Percentiles rank a stretch among this genome's conserved stretches.
Evolutionary conservation across 805 yeast species (phyloP).

Genomic region (Kuraishia molischiana): DNA sequence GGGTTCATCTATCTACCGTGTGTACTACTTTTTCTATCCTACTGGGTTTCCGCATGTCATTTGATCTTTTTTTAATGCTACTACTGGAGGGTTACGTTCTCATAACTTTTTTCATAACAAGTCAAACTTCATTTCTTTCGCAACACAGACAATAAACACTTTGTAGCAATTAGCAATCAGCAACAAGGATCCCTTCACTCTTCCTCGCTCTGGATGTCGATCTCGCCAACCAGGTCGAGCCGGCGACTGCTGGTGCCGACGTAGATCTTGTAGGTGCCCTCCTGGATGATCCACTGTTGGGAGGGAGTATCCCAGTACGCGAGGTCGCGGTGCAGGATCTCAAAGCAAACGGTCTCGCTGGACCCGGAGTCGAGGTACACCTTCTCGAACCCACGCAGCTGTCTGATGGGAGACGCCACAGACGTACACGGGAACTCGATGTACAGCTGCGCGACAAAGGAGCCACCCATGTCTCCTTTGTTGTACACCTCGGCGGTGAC

Average conservation of each 20-base stretch:
- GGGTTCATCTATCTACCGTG: too few relatives aligned
- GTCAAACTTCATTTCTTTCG: too few relatives aligned
- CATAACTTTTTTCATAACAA: too few relatives aligned
- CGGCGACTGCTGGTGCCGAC: slow-evolving; percentile 17
- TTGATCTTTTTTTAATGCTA: too few relatives aligned
- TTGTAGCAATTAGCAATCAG: too few relatives aligned
- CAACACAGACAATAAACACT: too few relatives aligned
- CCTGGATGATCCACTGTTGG: slow-evolving; percentile 36
- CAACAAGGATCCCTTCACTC: background rate
- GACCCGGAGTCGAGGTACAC: slow-evolving; percentile 25
- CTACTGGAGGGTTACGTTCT: too few relatives aligned
- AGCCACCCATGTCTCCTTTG: slow-evolving; percentile 27
- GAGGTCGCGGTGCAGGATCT: slow-evolving; percentile 30
- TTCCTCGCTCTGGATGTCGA: slow-evolving; percentile 1
- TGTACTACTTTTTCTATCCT: too few relatives aligned
- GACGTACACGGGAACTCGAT: slow-evolving; percentile 26
- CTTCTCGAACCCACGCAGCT: slow-evolving; percentile 33
- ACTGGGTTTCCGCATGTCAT: too few relatives aligned
- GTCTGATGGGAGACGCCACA: slow-evolving; percentile 21
- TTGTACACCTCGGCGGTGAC: slow-evolving; percentile 28
- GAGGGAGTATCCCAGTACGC: slow-evolving; percentile 31
- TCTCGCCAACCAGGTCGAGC: slow-evolving; percentile 8
- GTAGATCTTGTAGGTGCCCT: slow-evolving; percentile 30
- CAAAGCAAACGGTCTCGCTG: slow-evolving; percentile 19
- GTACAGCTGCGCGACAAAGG: slow-evolving; percentile 33